Evolutionary conservation across 2,329 filamentous ascomycete species (phyloP), one percentile per base, ranked within the genome.

Genomic region (Dothideomycetes sp.): DNA sequence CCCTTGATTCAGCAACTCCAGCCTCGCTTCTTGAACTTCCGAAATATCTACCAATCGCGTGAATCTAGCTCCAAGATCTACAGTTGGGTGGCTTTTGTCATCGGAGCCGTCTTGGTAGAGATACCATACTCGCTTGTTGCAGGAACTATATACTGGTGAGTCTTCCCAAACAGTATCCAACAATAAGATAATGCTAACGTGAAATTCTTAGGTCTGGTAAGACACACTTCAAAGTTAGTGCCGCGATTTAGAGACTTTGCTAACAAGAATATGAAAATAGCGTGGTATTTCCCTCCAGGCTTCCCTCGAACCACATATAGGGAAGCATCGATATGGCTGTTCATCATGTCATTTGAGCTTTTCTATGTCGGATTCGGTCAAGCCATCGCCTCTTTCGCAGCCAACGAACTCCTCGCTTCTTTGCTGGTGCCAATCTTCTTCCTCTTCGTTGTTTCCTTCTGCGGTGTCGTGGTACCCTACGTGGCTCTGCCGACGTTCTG

Each of bases 51-150:
- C 62, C 65, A 81, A 55, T 76, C 72, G 2, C 73, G 84, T 4
- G 84, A 91, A 57, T 73, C 78, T 34, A 83, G 75, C n/a, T 76
- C 80, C 12, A 86, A 86, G 57, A 85, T 86, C 18, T 91, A 89
- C 61, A 79, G 75, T 2, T 87, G 83, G 82, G 61, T 73, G 11
- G 80, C 82, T 0, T 84, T 82, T 60, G 72, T 75, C 0, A 78
- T 76, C 2, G 79, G 74, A 0, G 71, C 73, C 1, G 71, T 86
- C 4, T 49, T 84, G 1, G 78, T 74, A 12, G 83, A 88, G 57
- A 67, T 87, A 0, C 83, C 83, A 0, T 85, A 84, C 49, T 24
- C 0, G 84, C 13, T 39, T 65, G 59, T 67, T 71, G 33, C 20
- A 11, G 36, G 27, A 32, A 27, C 32, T n/a, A 55, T 84, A 17